Base-by-base conservation (phyloP, 192 early-diverging fungal genomes). In the Coemansia sp. region DNA sequence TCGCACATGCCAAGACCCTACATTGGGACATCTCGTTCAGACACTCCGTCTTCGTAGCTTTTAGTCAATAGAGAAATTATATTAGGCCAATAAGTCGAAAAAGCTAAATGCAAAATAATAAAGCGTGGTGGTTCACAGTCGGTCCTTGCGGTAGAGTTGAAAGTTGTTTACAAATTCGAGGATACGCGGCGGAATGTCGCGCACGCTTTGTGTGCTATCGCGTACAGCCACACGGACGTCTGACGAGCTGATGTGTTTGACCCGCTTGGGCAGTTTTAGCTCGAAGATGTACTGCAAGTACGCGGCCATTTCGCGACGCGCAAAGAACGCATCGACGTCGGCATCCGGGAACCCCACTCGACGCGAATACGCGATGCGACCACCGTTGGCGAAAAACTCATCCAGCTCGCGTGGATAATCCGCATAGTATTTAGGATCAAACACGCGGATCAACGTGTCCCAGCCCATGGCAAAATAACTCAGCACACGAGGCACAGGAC, bases 401-500 rank as follows among this genome's bases (percentile, higher is more conserved):
- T 65, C 66, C 21, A 92, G 60, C 38, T 80, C 77, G 4, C 19
- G 41, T 12, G 78, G 54, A 59, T 82, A 70, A 51, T 83, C 69
- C 1, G 63, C 49, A 65, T 93, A 93, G 73, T 93, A 93, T 67
- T 87, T 88, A 51, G 83, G 82, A 61, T 90, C 84, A 59, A 93
- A 88, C 26, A 93, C 80, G 27, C 92, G 84, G 12, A 85, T 85
- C 57, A 93, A 69, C 9, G 92, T 92, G 65, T 93, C 92, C 65
- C 82, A 86, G n/a, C 92, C 92, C 84, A 93, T 79, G 59, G 92
- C 86, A 76, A 90, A 93, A 38, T 85, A 77, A 64, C 69, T 67
- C 35, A 71, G 41, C 14, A 78, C 74, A 7, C 47, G 47, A 9
- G 63, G 71, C 19, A 26, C 22, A 27, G 22, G 2, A 10, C 17